phyloP scores from a whole-genome alignment of 257 asterid genomes.

The Solanum rostratum region DNA sequence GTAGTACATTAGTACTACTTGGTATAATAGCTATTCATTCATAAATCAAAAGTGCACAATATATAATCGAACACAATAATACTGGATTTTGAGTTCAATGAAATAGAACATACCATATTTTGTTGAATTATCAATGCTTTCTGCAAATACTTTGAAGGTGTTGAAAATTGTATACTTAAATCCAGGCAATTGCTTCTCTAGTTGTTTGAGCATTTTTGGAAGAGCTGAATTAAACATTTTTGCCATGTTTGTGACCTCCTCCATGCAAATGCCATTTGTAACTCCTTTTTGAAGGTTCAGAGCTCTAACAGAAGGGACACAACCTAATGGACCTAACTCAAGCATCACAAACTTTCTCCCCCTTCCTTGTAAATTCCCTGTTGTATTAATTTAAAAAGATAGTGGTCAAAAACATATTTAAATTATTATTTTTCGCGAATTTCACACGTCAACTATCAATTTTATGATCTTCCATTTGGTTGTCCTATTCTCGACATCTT shows the following conservation, averaged over 20 bases:
- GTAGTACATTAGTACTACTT: too few species aligned
- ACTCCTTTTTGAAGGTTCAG: not conserved
- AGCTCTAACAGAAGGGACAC: not conserved
- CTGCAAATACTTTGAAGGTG: not conserved
- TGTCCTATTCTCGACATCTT: too few species aligned
- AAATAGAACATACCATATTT: not conserved
- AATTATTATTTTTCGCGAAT: too few species aligned
- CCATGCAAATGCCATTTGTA: not conserved
- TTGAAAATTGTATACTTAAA: not conserved
- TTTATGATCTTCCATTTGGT: too few species aligned
- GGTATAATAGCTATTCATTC: not conserved
- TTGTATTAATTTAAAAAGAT: too few species aligned
- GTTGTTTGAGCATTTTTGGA: not conserved
- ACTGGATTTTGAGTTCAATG: not conserved
- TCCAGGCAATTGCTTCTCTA: not conserved
- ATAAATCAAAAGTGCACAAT: not conserved
- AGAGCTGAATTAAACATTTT: not conserved
- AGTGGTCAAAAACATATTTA: too few species aligned
- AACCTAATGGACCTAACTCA: constrained; percentile 4
- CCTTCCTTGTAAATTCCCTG: constrained; percentile 12
- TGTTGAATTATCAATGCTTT: not conserved
- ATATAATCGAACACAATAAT: not conserved
- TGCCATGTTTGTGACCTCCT: not conserved
- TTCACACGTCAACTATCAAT: too few species aligned
- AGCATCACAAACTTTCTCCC: constrained; percentile 22